These are phyloP conservation scores for Solanum hybrid DNA, from an alignment of 305 asterid species.

Conservation along the genomic window DNA sequence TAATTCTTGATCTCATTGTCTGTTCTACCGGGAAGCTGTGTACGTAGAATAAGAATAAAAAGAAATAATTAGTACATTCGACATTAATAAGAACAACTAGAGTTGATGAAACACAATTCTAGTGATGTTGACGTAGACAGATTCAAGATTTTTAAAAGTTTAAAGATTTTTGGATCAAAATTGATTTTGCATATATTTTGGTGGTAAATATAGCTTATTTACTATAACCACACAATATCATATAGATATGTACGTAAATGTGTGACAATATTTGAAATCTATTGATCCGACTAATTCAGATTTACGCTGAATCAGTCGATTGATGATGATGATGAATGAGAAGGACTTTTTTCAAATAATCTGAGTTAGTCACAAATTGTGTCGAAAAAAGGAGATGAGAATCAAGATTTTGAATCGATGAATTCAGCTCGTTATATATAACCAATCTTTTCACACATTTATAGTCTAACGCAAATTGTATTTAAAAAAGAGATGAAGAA, in stretches of 20 bases:
- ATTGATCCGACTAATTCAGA: neutral
- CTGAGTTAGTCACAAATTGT: neutral
- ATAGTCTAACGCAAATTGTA: neutral
- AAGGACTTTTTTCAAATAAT: neutral
- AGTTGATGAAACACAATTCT: neutral
- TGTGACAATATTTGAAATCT: neutral
- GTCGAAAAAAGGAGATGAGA: neutral
- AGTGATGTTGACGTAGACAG: neutral
- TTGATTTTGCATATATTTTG: neutral
- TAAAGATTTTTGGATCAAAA: neutral
- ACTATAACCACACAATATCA: neutral
- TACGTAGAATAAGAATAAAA: neutral
- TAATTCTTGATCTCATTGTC: conserved; percentile 30
- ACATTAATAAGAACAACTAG: neutral
- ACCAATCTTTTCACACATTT: neutral
- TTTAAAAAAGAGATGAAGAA: neutral
- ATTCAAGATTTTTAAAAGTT: neutral
- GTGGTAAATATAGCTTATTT: neutral
- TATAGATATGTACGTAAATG: neutral
- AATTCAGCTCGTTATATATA: neutral
- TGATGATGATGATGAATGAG: neutral
- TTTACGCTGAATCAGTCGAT: rapidly evolving
- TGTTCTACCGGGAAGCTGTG: conserved; percentile 26
- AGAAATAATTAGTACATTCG: neutral
- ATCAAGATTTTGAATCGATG: neutral